These are phyloP conservation scores for Paxillus ammoniavirescens DNA, from an alignment of 768 basidiomycete genomes.

Conservation along the genomic window DNA sequence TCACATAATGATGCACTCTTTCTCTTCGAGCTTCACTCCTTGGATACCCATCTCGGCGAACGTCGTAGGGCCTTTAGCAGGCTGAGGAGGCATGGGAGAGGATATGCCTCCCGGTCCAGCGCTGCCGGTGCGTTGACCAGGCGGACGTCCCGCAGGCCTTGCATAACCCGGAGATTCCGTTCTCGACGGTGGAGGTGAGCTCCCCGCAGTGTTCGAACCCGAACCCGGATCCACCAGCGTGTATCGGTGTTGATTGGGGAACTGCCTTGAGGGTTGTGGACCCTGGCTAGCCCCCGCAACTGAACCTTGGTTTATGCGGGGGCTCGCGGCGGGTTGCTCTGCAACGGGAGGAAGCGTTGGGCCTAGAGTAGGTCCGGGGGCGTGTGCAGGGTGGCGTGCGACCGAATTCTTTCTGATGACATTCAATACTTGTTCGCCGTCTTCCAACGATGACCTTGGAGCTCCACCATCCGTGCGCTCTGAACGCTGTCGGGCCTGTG, in stretches of 20 bases:
- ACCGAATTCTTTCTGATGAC: conserved; percentile 52
- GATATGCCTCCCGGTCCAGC: conserved; percentile 6
- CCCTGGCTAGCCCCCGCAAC: conserved; percentile 4
- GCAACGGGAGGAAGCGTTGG: conserved; percentile 10
- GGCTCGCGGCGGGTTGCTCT: conserved; percentile 12
- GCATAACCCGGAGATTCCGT: conserved; percentile 26
- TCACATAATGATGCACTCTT: conserved; percentile 89
- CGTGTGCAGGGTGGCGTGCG: conserved; percentile 15
- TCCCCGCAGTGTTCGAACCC: conserved; percentile 18
- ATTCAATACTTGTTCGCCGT: conserved; percentile 49
- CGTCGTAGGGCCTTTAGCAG: conserved; percentile 56
- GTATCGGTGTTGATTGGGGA: conserved; percentile 43
- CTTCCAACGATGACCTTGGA: conserved; percentile 24
- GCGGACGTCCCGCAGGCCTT: conserved; percentile 30
- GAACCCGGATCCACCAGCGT: conserved; percentile 45
- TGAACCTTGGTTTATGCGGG: conserved; percentile 4
- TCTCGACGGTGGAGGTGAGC: conserved; percentile 13
- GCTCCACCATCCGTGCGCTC: conserved; percentile 17
- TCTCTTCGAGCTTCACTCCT: conserved; percentile 71
- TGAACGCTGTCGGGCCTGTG: conserved; percentile 63
- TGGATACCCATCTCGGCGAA: conserved; percentile 95
- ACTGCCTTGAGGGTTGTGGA: conserved; percentile 20
- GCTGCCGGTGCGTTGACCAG: conserved; percentile 27
- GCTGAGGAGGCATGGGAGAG: conserved; percentile 11
- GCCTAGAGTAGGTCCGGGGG: conserved; percentile 5